Base-by-base conservation (phyloP, 768 basidiomycete species). In the Suillus spraguei region DNA sequence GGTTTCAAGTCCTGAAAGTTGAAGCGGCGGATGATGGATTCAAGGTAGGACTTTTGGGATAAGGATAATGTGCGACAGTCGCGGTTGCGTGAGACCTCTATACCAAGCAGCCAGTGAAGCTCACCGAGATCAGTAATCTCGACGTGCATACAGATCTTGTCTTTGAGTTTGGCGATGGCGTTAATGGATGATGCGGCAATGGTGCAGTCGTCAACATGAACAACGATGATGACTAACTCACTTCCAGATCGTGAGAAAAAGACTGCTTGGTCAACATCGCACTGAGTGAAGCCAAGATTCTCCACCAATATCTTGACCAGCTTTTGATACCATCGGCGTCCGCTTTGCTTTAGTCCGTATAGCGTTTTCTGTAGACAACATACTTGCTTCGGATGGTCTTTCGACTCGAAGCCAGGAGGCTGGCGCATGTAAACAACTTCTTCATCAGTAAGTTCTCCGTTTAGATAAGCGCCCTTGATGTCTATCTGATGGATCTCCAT, bases 181-280 rank as follows among this genome's bases (percentile, higher is more conserved):
- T 32, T 36, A 4, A 36, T 35, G 8, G 64, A 42, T 9, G 69
- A 63, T 2, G 72, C 69, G 14, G 76, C 61, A 10, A 76, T 67
- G 0, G 75, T 65, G 58, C 76, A 70, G 67, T 81, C 76, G 62
- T 82, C 76, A 1, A 81, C 73, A 17, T 71, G 53, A 0, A 70
- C 52, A 3, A 68, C 62, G 46, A 67, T 35, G 16, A 71, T 35
- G 11, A 69, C 13, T 1, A 10, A 11, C n/a, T 46, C 44, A 7
- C n/a, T 4, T 46, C 2, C 62, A 64, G 55, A 66, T 0, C 39
- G 5, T 39, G 39, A 39, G 39, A 71, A 60, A 70, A 75, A 2
- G 1, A 76, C 59, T 5, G 73, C 72, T 17, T 69, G 60, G 44
- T 74, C 68, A 1, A 67, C 65, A 14, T 69, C 63, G 24, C 59